phyloP scores from a whole-genome alignment of 768 basidiomycete species.

The Rhizopogon sp. region DNA sequence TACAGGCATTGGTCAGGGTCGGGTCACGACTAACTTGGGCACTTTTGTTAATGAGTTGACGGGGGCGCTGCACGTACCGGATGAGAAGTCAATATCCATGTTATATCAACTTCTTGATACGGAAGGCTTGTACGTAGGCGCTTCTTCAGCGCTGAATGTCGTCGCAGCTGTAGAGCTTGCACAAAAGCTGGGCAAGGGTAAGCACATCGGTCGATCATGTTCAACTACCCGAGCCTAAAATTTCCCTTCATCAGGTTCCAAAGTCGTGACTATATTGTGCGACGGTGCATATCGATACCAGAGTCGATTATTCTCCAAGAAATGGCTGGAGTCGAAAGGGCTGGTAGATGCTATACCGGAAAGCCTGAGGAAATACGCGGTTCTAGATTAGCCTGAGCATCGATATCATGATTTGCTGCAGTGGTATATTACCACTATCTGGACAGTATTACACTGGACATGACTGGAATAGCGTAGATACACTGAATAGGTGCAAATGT shows the following conservation, averaged over 20 bases:
- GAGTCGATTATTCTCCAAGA: slow-evolving; percentile 89
- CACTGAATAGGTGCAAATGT: too few species aligned
- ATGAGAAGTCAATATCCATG: slow-evolving; percentile 89
- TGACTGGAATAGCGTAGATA: too few species aligned
- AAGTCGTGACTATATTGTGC: slow-evolving; percentile 82
- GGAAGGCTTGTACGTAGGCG: slow-evolving; percentile 93
- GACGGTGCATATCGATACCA: slow-evolving; percentile 98
- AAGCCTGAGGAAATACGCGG: slow-evolving; percentile 83
- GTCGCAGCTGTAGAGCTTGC: slow-evolving; percentile 91
- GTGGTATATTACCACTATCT: background rate
- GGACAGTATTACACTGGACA: too few species aligned
- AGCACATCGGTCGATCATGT: background rate
- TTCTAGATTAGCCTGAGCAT: slow-evolving; percentile 52
- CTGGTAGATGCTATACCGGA: slow-evolving; percentile 76
- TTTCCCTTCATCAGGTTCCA: slow-evolving; percentile 52
- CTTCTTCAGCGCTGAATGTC: slow-evolving; percentile 91
- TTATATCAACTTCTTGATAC: slow-evolving; percentile 87
- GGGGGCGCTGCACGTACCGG: slow-evolving; percentile 83
- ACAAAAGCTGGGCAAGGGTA: slow-evolving; percentile 77
- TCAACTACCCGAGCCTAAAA: background rate
- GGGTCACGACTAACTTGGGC: slow-evolving; percentile 86
- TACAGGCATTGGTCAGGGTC: slow-evolving; percentile 93
- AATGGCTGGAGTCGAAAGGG: slow-evolving; percentile 83
- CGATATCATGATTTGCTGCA: too few species aligned
- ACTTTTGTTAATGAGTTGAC: slow-evolving; percentile 74